Conservation (phyloP, 2,329 filamentous ascomycete genomes). For the Aspergillus caelatus region DNA sequence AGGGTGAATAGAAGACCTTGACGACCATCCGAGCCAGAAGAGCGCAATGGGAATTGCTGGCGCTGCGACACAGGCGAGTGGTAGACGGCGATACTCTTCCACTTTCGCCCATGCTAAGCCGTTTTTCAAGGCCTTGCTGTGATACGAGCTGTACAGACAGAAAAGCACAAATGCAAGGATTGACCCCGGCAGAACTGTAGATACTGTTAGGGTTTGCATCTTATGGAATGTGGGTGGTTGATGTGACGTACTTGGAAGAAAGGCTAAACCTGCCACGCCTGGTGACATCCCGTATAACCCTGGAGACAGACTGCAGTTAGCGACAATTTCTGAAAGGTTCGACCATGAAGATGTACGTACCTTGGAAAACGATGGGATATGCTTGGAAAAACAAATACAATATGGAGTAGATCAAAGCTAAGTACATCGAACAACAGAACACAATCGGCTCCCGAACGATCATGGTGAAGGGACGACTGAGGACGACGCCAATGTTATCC, state of each 20-base stretch:
- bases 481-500: constrained; percentile 58
- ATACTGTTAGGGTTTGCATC: not conserved
- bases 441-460: constrained; percentile 70
- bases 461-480: constrained; percentile 74
- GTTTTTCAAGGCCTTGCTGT: constrained; percentile 53
- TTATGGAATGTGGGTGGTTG: not conserved
- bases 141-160: constrained; percentile 62
- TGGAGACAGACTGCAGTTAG: not conserved
- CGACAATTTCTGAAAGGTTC: not conserved
- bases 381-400: constrained; percentile 75
- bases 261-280: constrained; percentile 33
- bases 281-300: constrained; percentile 33
- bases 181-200: constrained; percentile 59
- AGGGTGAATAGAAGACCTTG: constrained; percentile 20
- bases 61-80: constrained; percentile 69
- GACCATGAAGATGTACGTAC: constrained; percentile 3
- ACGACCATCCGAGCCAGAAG: constrained; percentile 49
- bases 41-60: constrained; percentile 56
- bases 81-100: constrained; percentile 66
- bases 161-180: constrained; percentile 62
- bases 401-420: constrained; percentile 68
- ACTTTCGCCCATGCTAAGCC: constrained; percentile 60
- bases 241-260: constrained; percentile 29
- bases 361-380: constrained; percentile 68
- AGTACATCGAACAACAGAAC: constrained; percentile 66